Conservation (phyloP, 1,284 basidiomycete species). For the Ceratobasidium sp. region DNA sequence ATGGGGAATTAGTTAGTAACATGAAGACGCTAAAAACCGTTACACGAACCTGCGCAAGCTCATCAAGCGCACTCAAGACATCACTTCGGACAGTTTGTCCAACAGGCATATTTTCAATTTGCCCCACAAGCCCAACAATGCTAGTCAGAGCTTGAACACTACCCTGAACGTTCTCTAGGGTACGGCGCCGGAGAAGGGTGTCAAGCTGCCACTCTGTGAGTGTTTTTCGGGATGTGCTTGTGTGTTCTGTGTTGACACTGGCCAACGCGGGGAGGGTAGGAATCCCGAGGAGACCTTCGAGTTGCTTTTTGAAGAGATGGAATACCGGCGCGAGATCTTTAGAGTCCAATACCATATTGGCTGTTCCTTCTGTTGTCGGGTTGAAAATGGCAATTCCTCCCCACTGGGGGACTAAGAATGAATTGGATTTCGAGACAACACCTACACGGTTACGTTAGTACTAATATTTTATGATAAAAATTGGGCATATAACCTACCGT, state of each 20-base stretch:
- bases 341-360: slow-evolving; percentile 44
- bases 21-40: background rate
- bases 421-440: slow-evolving; percentile 58
- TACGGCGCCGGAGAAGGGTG: slow-evolving; percentile 73
- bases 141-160: slow-evolving; percentile 79
- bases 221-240: slow-evolving; percentile 40
- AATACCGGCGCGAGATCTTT: slow-evolving; percentile 64
- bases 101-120: slow-evolving; percentile 91
- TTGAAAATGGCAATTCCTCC: slow-evolving; percentile 89
- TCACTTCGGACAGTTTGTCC: slow-evolving; percentile 75
- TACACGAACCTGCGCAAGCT: slow-evolving; percentile 71
- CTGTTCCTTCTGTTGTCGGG: slow-evolving; percentile 52
- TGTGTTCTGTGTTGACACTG: slow-evolving; percentile 41
- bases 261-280: slow-evolving; percentile 64
- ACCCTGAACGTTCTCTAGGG: slow-evolving; percentile 70
- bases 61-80: slow-evolving; percentile 70
- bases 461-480: background rate
- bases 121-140: slow-evolving; percentile 80
- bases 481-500: slow-evolving; percentile 55
- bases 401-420: slow-evolving; percentile 95
- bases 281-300: slow-evolving; percentile 80
- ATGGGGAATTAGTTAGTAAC: background rate
- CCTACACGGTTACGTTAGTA: slow-evolving; percentile 48
- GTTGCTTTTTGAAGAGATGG: slow-evolving; percentile 74
- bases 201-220: slow-evolving; percentile 82